Evolutionary conservation across 768 basidiomycete species (phyloP).

Genomic region (Suillus occidentalis): DNA sequence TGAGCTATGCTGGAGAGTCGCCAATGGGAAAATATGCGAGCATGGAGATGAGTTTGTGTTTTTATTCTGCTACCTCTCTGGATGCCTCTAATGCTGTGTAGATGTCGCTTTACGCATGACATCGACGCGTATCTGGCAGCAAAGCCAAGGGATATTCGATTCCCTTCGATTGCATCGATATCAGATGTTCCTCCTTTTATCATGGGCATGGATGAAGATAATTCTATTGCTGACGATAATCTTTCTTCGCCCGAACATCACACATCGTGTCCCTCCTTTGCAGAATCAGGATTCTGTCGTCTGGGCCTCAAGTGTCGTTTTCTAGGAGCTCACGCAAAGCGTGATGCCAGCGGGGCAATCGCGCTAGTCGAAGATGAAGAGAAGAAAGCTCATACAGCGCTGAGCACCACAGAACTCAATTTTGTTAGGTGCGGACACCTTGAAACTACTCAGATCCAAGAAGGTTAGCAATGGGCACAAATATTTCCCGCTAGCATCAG

Average conservation of each 20-base stretch:
- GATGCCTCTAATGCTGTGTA: conserved; percentile 21
- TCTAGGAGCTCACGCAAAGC: conserved; percentile 70
- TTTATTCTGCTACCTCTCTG: background rate
- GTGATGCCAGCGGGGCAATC: conserved; percentile 45
- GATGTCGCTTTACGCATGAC: conserved; percentile 83
- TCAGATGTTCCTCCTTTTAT: conserved; percentile 54
- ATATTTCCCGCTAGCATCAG: background rate
- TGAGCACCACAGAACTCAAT: conserved; percentile 65
- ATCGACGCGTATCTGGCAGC: conserved; percentile 69
- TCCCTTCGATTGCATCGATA: conserved; percentile 48
- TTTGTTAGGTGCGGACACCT: conserved; percentile 54
- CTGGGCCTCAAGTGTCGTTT: conserved; percentile 89
- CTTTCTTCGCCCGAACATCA: conserved; percentile 19
- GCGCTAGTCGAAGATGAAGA: conserved; percentile 55
- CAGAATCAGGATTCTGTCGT: conserved; percentile 32
- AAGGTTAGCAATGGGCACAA: conserved; percentile 47
- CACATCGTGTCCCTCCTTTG: conserved; percentile 27
- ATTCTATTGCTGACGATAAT: background rate
- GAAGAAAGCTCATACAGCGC: conserved; percentile 49
- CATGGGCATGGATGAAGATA: background rate
- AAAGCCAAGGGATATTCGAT: conserved; percentile 72
- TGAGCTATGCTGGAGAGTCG: conserved; percentile 81
- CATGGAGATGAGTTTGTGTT: conserved; percentile 60
- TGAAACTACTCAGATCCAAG: conserved; percentile 64
- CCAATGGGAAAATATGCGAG: conserved; percentile 68